Evolutionary conservation across 2,329 filamentous ascomycete species (phyloP).

Genomic region (Penicillium crustosum): DNA sequence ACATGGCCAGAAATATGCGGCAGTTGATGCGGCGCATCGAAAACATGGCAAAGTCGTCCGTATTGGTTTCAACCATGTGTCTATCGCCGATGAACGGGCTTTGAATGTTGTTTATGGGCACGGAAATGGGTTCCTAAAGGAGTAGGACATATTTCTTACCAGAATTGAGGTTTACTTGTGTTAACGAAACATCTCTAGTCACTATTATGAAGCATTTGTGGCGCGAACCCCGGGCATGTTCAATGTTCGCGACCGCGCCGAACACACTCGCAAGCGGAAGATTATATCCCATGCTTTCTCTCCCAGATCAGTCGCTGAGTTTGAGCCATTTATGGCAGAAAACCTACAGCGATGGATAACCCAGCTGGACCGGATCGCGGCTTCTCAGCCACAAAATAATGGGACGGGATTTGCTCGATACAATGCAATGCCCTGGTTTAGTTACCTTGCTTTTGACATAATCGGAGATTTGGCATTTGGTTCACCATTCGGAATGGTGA

Average conservation of each 20-base stretch:
- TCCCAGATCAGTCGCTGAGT: constrained; percentile 31
- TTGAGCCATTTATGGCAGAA: constrained; percentile 35
- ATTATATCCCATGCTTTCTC: constrained; percentile 39
- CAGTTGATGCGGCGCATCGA: constrained; percentile 46
- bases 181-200: not conserved
- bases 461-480: constrained; percentile 25
- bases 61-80: constrained; percentile 27
- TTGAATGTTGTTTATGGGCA: constrained; percentile 27
- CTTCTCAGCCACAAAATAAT: not conserved
- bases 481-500: constrained; percentile 25
- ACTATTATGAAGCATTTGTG: constrained; percentile 36
- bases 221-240: constrained; percentile 37
- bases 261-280: constrained; percentile 38
- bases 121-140: constrained; percentile 38
- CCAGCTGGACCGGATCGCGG: constrained; percentile 22
- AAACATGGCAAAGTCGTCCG: constrained; percentile 24
- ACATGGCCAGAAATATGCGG: constrained; percentile 24
- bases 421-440: constrained; percentile 27
- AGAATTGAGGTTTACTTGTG: too few relatives aligned
- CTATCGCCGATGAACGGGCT: constrained; percentile 23
- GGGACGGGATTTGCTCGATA: constrained; percentile 6
- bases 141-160: not conserved
- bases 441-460: constrained; percentile 25
- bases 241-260: constrained; percentile 33
- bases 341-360: constrained; percentile 21